phyloP scores from a whole-genome alignment of 2,329 filamentous ascomycete species.

The Fusarium robinianum region DNA sequence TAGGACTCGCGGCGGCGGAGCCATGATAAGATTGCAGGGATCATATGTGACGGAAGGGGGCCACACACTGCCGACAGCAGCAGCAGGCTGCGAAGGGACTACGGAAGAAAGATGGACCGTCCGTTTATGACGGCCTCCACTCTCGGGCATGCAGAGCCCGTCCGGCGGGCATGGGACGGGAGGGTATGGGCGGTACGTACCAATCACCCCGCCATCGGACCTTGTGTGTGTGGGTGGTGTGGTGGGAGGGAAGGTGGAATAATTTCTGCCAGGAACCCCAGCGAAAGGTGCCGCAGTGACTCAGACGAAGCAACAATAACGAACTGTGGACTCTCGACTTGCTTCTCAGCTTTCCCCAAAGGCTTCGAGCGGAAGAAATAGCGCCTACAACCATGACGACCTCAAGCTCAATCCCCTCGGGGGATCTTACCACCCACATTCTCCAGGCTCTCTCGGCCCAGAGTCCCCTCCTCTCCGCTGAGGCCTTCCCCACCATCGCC shows the following conservation, averaged over 20 bases:
- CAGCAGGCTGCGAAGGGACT: background rate
- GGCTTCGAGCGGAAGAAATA: background rate
- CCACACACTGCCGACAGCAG: slow-evolving; percentile 6
- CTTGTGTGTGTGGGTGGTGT: slow-evolving; percentile 21
- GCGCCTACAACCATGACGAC: slow-evolving; percentile 48
- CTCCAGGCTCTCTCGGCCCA: slow-evolving; percentile 67
- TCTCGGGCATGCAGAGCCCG: no score
- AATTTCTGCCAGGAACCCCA: slow-evolving; percentile 32
- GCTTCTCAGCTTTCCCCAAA: slow-evolving; percentile 16
- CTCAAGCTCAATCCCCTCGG: slow-evolving; percentile 42
- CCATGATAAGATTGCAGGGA: slow-evolving; percentile 36
- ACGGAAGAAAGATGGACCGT: slow-evolving; percentile 20
- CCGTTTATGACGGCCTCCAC: no score
- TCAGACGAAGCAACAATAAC: slow-evolving; percentile 28
- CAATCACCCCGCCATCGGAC: slow-evolving; percentile 34
- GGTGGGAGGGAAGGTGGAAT: slow-evolving; percentile 23
- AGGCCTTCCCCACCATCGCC: slow-evolving; percentile 69
- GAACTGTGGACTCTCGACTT: slow-evolving; percentile 15
- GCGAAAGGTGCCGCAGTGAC: slow-evolving; percentile 30
- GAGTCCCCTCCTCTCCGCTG: slow-evolving; percentile 68
- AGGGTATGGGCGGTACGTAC: slow-evolving; percentile 17
- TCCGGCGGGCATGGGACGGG: no score
- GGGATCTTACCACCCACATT: slow-evolving; percentile 67
- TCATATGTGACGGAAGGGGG: slow-evolving; percentile 17
- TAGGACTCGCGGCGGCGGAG: slow-evolving; percentile 23